Evolutionary conservation across 768 basidiomycete genomes (phyloP).

Genomic region (Pleurotus cornucopiae): DNA sequence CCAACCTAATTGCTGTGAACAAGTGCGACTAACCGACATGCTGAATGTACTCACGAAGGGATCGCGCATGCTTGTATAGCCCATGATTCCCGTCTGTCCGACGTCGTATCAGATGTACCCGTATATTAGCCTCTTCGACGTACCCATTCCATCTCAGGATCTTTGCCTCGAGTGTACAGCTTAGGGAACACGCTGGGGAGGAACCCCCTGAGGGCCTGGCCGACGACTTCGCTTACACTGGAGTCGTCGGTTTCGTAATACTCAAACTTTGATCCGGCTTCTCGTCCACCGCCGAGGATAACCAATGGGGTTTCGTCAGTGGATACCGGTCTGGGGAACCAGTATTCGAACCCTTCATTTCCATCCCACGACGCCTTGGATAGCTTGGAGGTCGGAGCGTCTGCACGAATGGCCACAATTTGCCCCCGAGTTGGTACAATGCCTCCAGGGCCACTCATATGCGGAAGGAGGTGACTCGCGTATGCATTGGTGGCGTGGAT

Average conservation of each 20-base stretch:
- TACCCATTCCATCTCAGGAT: conserved; percentile 83
- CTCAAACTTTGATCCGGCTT: conserved; percentile 41
- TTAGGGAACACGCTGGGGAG: conserved; percentile 55
- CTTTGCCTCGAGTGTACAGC: conserved; percentile 39
- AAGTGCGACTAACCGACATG: not conserved
- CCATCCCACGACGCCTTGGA: conserved; percentile 44
- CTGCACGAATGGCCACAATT: conserved; percentile 39
- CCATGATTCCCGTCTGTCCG: conserved; percentile 79
- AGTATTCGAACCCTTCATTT: conserved; percentile 64
- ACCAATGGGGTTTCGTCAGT: conserved; percentile 43
- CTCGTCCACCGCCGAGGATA: conserved; percentile 70
- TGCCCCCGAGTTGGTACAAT: conserved; percentile 77
- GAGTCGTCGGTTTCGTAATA: conserved; percentile 56
- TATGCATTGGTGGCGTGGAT: conserved; percentile 90
- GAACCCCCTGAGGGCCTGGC: conserved; percentile 50
- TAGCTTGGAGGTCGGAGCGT: conserved; percentile 32
- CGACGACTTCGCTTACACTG: conserved; percentile 40
- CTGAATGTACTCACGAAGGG: conserved; percentile 55
- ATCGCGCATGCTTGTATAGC: conserved; percentile 53
- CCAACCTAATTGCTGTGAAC: conserved; percentile 45
- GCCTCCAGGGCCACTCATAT: conserved; percentile 46
- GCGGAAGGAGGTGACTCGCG: conserved; percentile 71
- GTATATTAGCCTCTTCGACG: conserved; percentile 14
- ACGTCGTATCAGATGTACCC: not conserved
- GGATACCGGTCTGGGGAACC: conserved; percentile 65